Conservation (phyloP, 1,284 basidiomycete species). For the Apiotrichum laibachii region DNA sequence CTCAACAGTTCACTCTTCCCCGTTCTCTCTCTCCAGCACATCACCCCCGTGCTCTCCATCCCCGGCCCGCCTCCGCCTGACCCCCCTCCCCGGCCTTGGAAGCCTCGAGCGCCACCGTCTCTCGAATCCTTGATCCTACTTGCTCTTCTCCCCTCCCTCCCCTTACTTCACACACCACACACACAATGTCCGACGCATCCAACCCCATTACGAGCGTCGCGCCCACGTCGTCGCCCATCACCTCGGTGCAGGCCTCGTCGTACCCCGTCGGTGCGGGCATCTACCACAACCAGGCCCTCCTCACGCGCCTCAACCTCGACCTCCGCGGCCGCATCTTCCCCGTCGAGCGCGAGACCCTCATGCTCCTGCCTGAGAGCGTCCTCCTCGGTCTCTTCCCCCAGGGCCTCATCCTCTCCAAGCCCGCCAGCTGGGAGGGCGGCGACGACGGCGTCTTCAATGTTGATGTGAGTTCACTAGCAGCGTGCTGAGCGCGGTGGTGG, state of each 20-base stretch:
- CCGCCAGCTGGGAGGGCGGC: conserved; percentile 68
- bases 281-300: conserved; percentile 58
- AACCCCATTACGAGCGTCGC: conserved; percentile 51
- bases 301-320: conserved; percentile 85
- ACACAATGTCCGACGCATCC: conserved; percentile 39
- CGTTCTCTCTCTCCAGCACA: too few species aligned
- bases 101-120: too few species aligned
- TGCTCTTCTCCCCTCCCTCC: neutral
- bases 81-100: too few species aligned
- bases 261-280: conserved; percentile 48
- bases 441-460: conserved; percentile 94
- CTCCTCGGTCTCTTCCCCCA: conserved; percentile 96
- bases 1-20: too few species aligned
- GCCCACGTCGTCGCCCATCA: conserved; percentile 68
- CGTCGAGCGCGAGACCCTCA: conserved; percentile 95
- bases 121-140: too few species aligned
- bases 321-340: conserved; percentile 86
- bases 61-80: too few species aligned
- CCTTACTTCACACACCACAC: neutral
- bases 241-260: conserved; percentile 62
- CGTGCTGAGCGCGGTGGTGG: neutral
- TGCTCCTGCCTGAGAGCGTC: conserved; percentile 97
- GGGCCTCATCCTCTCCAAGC: conserved; percentile 87
- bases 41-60: too few species aligned
- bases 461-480: conserved; percentile 69